These are phyloP conservation scores for Volvox reticuliferus DNA, from an alignment of 139 green algal species.

Conservation along the genomic window DNA sequence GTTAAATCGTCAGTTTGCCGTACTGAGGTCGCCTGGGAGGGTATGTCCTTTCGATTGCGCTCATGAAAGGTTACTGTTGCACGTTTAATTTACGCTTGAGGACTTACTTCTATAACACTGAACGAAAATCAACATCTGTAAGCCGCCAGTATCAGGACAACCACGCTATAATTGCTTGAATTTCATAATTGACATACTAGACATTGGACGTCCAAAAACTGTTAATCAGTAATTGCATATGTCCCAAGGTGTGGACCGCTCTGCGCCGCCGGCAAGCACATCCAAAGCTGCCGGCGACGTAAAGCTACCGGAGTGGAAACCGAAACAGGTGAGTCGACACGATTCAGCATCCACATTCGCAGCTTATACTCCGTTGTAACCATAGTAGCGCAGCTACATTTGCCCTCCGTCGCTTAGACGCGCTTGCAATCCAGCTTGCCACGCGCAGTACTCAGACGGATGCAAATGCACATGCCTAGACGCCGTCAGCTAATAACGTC, in stretches of 20 bases:
- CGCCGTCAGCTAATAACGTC: too few species aligned
- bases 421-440: too few species aligned
- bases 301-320: constrained; percentile 17
- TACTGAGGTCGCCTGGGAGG: too few species aligned
- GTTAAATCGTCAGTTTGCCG: too few species aligned
- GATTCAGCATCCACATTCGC: too few species aligned
- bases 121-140: not conserved
- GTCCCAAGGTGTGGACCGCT: constrained; percentile 20
- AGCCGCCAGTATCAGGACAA: not conserved
- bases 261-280: constrained; percentile 36
- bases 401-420: too few species aligned
- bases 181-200: not conserved
- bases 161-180: not conserved
- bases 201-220: not conserved
- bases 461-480: too few species aligned
- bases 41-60: too few species aligned
- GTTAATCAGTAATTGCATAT: not conserved
- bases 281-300: constrained; percentile 5
- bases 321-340: not conserved
- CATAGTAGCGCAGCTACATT: too few species aligned
- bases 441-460: too few species aligned
- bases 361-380: too few species aligned
- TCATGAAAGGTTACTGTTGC: too few species aligned
- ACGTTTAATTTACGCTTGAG: not conserved
- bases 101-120: not conserved